Base-by-base conservation (phyloP, 768 basidiomycete genomes). In the Suillus discolor region DNA sequence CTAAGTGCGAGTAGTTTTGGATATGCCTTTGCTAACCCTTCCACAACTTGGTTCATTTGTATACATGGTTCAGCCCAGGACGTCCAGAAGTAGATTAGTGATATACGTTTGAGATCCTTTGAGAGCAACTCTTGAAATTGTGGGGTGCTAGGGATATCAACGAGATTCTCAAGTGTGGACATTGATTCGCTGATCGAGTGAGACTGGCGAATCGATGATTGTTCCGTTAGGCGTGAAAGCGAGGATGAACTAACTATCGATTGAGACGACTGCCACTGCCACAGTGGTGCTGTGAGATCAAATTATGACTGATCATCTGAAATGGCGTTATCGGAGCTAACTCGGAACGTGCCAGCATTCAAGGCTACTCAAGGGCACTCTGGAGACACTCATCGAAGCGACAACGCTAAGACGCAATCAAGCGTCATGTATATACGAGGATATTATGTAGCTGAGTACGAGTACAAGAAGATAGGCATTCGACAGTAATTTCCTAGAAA, bases 61-160 rank as follows among this genome's bases (percentile, higher is more conserved):
- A 84, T 84, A 82, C 96, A 99, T 47, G 96, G 95, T 67, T 87
- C 91, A 0, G 95, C 97, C 94, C 94, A 92, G 77, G 87, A 81
- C 51, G 96, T 93, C 92, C 95, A 96, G 77, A 98, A 99, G 79
- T 92, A 94, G 73, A 97, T 88, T 44, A 97, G 81, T 5, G 96
- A 96, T 28, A 97, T 85, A 25, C 92, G 82, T 23, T 85, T 78
- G 41, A 99, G 86, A 78, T 99, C 96, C 25, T 77, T 72, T 0
- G 88, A 89, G 57, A 98, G 87, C 11, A 93, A 77, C 8, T 79
- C 72, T 74, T 93, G 87, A 79, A 99, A 94, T 60, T 93, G 85
- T 2, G 84, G 78, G 1, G 93, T 77, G 4, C 92, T 91, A 28
- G 78, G 73, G 60, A 97, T 84, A 16, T 70, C 70, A 72, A 80